These are phyloP conservation scores for Teunomyces atbi DNA, from an alignment of 805 yeast species.

Conservation along the genomic window DNA sequence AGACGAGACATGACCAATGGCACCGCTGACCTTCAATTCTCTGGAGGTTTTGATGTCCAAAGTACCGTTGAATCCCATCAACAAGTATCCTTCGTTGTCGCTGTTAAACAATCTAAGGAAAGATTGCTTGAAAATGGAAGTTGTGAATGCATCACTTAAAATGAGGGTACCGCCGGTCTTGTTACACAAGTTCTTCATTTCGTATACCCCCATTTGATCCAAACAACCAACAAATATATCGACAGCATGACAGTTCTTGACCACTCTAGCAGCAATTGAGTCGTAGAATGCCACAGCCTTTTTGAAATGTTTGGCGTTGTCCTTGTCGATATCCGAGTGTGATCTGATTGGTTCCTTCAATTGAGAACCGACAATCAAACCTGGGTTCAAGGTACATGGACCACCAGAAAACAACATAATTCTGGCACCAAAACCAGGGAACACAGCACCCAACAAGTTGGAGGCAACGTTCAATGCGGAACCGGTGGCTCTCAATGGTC, in stretches of 20 bases:
- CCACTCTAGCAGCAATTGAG: slow-evolving; percentile 61
- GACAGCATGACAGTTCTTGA: slow-evolving; percentile 75
- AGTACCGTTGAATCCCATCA: slow-evolving; percentile 87
- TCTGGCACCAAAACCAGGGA: slow-evolving; percentile 84
- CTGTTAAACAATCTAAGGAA: slow-evolving; percentile 82
- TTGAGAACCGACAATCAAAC: slow-evolving; percentile 87
- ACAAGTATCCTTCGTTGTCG: slow-evolving; percentile 82
- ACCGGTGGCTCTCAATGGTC: slow-evolving; percentile 92
- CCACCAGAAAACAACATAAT: slow-evolving; percentile 91
- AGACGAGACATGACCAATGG: slow-evolving; percentile 90
- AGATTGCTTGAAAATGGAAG: slow-evolving; percentile 91
- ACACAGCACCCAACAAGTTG: slow-evolving; percentile 75
- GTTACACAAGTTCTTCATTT: slow-evolving; percentile 84
- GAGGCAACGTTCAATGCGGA: slow-evolving; percentile 87
- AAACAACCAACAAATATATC: slow-evolving; percentile 94
- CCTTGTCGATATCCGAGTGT: slow-evolving; percentile 94
- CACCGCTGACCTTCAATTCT: slow-evolving; percentile 86
- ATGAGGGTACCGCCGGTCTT: slow-evolving; percentile 88
- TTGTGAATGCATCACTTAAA: slow-evolving; percentile 89
- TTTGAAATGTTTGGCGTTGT: slow-evolving; percentile 79
- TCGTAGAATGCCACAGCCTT: slow-evolving; percentile 84
- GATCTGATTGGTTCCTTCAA: slow-evolving; percentile 96
- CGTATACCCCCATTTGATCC: slow-evolving; percentile 93
- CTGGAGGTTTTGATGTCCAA: slow-evolving; percentile 83
- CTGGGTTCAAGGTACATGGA: slow-evolving; percentile 93